Evolutionary conservation across 805 yeast genomes (phyloP), one percentile per base, ranked within the genome.

Genomic region (Pachysolen tannophilus): DNA sequence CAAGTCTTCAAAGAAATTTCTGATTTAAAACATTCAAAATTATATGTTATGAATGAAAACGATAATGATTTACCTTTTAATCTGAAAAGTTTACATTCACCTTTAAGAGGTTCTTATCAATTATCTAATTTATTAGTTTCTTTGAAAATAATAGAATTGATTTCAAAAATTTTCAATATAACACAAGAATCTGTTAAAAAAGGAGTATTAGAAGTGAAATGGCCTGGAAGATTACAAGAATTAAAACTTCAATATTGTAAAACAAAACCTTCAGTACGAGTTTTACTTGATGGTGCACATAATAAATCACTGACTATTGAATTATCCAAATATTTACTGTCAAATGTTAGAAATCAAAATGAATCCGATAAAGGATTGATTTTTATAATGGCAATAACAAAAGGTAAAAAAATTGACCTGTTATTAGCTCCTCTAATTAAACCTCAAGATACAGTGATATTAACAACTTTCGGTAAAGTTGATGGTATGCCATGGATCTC

Each of bases 401-500:
- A 66, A 28, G 92, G 94, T 0, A 82, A 92, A 50, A 68, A 75
- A 13, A 49, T 80, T 6, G 54, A 56, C 2, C 63, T 65, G 0
- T 55, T 87, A 15, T 54, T 84, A 26, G 50, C 58, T 20, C 67
- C 72, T 14, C 55, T 85, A 2, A 50, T 82, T 3, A 52, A 53
- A 6, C 47, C 60, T 1, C 49, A 55, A 1, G 96, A 87, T 47
- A 53, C 60, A 3, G 70, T 88, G 0, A 57, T 80, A 1, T 67
- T 79, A 1, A 76, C 90, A 0, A 50, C 61, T 21, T 92, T 88
- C 52, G 70, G 77, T 2, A 47, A 60, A 1, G 90, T 94, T 1
- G 88, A 80, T 10, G 81, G 85, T 0, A 92, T 92, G 98, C 96
- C 97, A 0, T 92, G 97, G 97, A 76, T 92, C 5, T 48, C 63